Evolutionary conservation across 2,329 filamentous ascomycete genomes (phyloP), one percentile per base, ranked within the genome.

Genomic region (Fusarium goolgardi): DNA sequence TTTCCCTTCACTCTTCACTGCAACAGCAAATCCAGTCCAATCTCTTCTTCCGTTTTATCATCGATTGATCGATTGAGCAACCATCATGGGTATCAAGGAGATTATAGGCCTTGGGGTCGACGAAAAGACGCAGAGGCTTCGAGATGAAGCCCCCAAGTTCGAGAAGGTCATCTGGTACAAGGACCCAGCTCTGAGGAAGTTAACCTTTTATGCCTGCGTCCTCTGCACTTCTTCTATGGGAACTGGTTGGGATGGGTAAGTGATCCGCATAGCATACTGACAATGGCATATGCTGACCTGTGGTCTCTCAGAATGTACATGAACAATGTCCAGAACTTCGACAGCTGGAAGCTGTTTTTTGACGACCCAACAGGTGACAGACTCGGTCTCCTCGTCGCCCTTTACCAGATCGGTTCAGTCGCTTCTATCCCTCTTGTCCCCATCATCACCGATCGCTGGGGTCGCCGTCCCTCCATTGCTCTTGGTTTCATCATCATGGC

Each of bases 181-280:
- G 67, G 84, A 88, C 63, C 85, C 85, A 16, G 83, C 86, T 67
- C 77, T 89, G 57, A 84, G 81, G 73, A 81, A 88, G 15, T 88
- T 88, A 72, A 80, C 79, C 44, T 81, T 83, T 73, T 64, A 64
- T 5, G 59, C 61, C 6, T 64, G 59, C 5, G 37, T 39, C 18
- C 61, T 64, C 8, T 64, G 61, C 9, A 53, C 49, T 46, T 64
- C 61, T n/a, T 64, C 61, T 21, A 64, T 64, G 61, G 61, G 61
- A 64, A 64, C 61, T 27, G 61, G 61, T 21, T 64, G 61, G 61
- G 61, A 64, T 39, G 61, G 61, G 61, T 64, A 47, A n/a, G 81
- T 80, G 59, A 76, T 80, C 20, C 80, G 86, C 53, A 84, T 84
- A 20, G 7, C 1, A 13, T 2, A 3, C 12, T 23, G 3, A 85